These are phyloP conservation scores for Acorus gramineus DNA, from an alignment of 106 monocot genomes.

Conservation along the genomic window DNA sequence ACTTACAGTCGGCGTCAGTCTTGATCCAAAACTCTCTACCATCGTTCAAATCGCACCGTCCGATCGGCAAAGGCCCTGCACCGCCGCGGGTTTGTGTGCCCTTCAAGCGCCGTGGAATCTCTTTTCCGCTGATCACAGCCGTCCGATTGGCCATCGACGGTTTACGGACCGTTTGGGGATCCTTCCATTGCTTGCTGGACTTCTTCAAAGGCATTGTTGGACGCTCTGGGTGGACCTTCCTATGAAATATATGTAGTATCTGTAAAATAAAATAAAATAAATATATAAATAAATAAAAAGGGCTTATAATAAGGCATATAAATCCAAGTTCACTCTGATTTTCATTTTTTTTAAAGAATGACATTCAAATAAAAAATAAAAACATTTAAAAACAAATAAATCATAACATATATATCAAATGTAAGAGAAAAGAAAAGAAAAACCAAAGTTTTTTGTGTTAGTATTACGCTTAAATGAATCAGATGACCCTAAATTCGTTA, in stretches of 20 bases:
- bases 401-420: too few relatives aligned
- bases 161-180: not conserved
- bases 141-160: not conserved
- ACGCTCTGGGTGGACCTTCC: conserved; percentile 68
- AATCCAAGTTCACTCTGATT: too few relatives aligned
- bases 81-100: conserved; percentile 1
- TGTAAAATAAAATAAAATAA: conserved; percentile 12
- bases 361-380: too few relatives aligned
- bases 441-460: too few relatives aligned
- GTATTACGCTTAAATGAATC: too few relatives aligned
- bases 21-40: conserved; percentile 66
- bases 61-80: conserved; percentile 4
- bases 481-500: too few relatives aligned
- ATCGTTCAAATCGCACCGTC: conserved; percentile 16
- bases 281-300: not conserved
- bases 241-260: conserved; percentile 77
- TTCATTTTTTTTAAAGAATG: too few relatives aligned
- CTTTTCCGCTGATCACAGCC: conserved; percentile 1
- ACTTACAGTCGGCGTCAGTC: conserved; percentile 82
- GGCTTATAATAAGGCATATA: too few relatives aligned
- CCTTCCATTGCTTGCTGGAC: conserved; percentile 5
- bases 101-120: conserved; percentile 8
- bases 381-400: too few relatives aligned
- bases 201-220: conserved; percentile 21
- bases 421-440: too few relatives aligned